Evolutionary conservation across 257 asterid species (phyloP), one percentile per base, ranked within the genome.

Genomic region (Scutellaria barbata): DNA sequence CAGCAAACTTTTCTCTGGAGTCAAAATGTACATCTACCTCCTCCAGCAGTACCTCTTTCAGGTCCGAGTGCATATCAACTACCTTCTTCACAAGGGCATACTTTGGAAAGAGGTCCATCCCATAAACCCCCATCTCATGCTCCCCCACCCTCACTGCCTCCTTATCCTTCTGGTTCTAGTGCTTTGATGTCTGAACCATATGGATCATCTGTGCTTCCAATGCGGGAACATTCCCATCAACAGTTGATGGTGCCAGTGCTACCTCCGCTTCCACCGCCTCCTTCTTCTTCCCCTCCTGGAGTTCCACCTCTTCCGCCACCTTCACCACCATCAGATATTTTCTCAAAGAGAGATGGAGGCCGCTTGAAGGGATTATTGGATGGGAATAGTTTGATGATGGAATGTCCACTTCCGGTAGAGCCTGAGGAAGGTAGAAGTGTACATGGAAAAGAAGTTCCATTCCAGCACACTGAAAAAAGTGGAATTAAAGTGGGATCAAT

Each of bases 291-390:
- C 20, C 84, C 85, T 63, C 88, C 90, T 48, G 80, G 76, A 66
- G 80, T 73, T 80, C 90, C 88, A 50, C 90, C 88, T 41, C 79
- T 75, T 75, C 94, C 89, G 10, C 80, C 87, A 63, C 73, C 90
- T 73, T 75, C 84, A 65, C 83, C 92, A 12, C 84, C 88, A 54
- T 70, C 83, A 52, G 57, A 58, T 51, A 25, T 63, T 62, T 50
- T 54, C 47, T 35, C 72, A 16, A 69, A 67, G 76, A 76, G 59
- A 46, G 72, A 59, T 50, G 82, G 80, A 66, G 75, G 60, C 45
- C 33, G 45, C 57, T 51, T 56, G 63, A 65, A 73, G 47, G 74
- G 72, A 16, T 66, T 51, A 18, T 22, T 71, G 41, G 58, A 72
- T 33, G 66, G 78, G 59, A 64, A 67, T 72, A 74, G 68, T 72